phyloP scores from a whole-genome alignment of 192 early-diverging fungal species.

The Entomortierella lignicola region DNA sequence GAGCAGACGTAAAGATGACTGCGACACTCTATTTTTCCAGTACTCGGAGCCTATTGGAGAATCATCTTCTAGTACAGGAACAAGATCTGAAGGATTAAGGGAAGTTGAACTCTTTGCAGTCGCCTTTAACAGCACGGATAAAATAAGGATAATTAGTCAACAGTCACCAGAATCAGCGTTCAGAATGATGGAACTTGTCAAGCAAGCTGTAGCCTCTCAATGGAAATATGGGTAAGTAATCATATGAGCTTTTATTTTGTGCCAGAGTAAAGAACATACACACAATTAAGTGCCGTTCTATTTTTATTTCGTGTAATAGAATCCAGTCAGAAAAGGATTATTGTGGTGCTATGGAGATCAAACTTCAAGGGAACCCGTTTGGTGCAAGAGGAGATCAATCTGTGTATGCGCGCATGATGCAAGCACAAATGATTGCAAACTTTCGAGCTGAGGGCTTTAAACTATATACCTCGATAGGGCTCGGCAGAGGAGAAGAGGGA shows the following conservation, averaged over 20 bases:
- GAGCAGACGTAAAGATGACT: neutral
- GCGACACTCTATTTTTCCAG: conserved; percentile 25
- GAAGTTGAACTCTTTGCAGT: conserved; percentile 19
- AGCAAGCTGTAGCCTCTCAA: conserved; percentile 17
- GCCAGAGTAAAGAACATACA: too few species aligned
- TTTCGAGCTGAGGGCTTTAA: conserved; percentile 18
- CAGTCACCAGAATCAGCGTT: neutral
- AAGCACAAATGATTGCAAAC: conserved; percentile 25
- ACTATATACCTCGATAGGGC: conserved; percentile 14
- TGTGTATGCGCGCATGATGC: conserved; percentile 19
- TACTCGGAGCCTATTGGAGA: neutral
- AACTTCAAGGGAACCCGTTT: conserved; percentile 13
- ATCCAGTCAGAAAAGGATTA: conserved; percentile 6
- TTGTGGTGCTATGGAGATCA: neutral
- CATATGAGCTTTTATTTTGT: neutral
- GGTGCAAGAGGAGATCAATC: conserved; percentile 5
- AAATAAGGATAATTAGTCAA: conserved; percentile 2
- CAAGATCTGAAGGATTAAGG: neutral
- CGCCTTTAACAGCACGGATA: conserved; percentile 10
- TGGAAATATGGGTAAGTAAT: conserved; percentile 24
- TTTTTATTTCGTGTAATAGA: conserved; percentile 1
- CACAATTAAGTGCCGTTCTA: too few species aligned
- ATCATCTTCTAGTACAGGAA: neutral
- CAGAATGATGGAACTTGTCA: conserved; percentile 7
- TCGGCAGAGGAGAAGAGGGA: conserved; percentile 1